A percentile compares a stretch with the other conserved stretches of the same genome.
phyloP scores from a whole-genome alignment of 768 basidiomycete genomes.

The Mycena kentingensis region DNA sequence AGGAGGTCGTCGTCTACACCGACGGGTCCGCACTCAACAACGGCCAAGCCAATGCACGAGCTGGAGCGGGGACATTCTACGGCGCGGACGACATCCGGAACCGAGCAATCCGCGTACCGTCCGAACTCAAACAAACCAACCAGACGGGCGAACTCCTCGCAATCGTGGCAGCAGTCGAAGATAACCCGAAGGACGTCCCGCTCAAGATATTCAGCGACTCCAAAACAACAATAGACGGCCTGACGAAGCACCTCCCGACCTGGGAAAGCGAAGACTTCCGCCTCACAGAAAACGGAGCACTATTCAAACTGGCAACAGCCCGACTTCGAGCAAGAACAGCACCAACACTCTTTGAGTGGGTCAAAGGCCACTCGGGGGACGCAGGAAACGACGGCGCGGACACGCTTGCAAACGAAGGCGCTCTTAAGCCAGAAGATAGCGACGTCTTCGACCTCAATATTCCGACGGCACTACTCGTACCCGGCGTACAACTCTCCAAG shows the following conservation, averaged over 20 bases:
- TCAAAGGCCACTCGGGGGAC: constrained; percentile 22
- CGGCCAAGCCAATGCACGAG: constrained; percentile 5
- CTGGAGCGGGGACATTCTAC: constrained; percentile 26
- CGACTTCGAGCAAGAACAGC: constrained; percentile 16
- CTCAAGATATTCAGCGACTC: constrained; percentile 10
- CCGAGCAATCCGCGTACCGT: constrained; percentile 11
- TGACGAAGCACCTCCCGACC: constrained; percentile 1
- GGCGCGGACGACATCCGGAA: constrained; percentile 10
- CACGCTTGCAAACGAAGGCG: constrained; percentile 16
- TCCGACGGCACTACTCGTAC: constrained; percentile 6
- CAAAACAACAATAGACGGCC: neutral
- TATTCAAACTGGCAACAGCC: neutral
- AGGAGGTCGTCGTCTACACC: constrained; percentile 7
- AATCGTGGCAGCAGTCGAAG: constrained; percentile 1
- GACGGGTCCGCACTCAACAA: constrained; percentile 20
- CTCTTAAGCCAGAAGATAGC: constrained; percentile 4
- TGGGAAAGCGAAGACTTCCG: constrained; percentile 5
- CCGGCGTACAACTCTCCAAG: constrained; percentile 16
- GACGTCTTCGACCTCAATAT: neutral
- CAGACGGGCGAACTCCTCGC: constrained; percentile 25
- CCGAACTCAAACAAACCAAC: constrained; percentile 14
- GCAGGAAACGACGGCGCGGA: constrained; percentile 29
- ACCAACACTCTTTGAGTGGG: constrained; percentile 25
- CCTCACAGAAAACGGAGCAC: neutral
- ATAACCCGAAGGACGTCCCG: neutral